Conservation (phyloP, 1,284 basidiomycete species). For the Stereum hirsutum region DNA sequence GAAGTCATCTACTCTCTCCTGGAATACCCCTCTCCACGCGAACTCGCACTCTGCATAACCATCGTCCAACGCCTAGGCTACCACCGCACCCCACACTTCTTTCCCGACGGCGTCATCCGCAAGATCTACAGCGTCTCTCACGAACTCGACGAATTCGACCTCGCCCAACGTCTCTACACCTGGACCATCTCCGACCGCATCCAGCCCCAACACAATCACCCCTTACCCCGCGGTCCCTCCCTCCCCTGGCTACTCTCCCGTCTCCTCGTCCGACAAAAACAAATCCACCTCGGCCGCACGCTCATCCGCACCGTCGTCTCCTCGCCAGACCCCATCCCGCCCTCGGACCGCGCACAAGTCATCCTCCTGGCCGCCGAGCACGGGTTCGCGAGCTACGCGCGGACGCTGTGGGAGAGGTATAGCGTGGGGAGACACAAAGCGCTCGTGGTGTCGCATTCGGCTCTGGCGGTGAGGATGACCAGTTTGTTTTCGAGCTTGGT, state of each 20-base stretch:
- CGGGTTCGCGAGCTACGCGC: conserved; percentile 37
- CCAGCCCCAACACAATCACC: conserved; percentile 27
- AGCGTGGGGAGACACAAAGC: conserved; percentile 30
- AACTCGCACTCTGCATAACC: conserved; percentile 9
- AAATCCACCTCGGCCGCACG: conserved; percentile 28
- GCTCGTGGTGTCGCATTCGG: conserved; percentile 34
- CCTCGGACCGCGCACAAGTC: conserved; percentile 34
- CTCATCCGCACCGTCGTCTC: conserved; percentile 41
- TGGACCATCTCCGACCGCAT: conserved; percentile 27
- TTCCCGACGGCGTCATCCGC: conserved; percentile 14
- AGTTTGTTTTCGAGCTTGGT: conserved; percentile 36
- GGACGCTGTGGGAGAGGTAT: conserved; percentile 48
- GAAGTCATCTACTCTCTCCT: conserved; percentile 13
- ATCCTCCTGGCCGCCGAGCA: conserved; percentile 34
- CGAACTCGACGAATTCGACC: conserved; percentile 6
- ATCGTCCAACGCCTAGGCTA: conserved; percentile 9
- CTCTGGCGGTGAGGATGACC: conserved; percentile 44
- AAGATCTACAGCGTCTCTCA: conserved; percentile 19
- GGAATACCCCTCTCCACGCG: conserved; percentile 10
- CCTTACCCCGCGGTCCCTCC: conserved; percentile 33
- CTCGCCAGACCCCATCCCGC: conserved; percentile 27
- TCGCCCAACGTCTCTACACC: conserved; percentile 15
- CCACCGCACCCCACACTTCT: conserved; percentile 5
- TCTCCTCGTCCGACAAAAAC: conserved; percentile 27
- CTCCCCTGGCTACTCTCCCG: conserved; percentile 43